Evolutionary conservation across 2,329 filamentous ascomycete species (phyloP).

Genomic region (Penicillium sp.): DNA sequence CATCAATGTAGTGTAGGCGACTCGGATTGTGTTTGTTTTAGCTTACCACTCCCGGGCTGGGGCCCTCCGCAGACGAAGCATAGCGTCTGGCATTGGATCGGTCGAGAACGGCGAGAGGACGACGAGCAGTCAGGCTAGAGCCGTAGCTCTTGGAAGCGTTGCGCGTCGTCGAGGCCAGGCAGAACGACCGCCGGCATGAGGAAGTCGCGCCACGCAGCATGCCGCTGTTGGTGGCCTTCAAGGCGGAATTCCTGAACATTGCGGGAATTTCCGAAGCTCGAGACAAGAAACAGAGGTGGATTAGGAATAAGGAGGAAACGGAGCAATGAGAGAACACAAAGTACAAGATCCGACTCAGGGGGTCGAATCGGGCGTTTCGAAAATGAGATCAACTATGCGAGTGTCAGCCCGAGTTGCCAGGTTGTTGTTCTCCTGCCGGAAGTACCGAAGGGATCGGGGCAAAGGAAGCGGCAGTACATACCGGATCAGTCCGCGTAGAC

Average conservation of each 20-base stretch:
- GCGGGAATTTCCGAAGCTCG: constrained; percentile 26
- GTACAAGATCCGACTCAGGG: constrained; percentile 1
- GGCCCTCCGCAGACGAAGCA: constrained; percentile 55
- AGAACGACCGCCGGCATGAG: constrained; percentile 32
- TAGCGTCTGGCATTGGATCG: constrained; percentile 47
- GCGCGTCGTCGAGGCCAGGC: constrained; percentile 30
- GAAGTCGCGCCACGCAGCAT: constrained; percentile 34
- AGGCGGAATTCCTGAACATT: constrained; percentile 38
- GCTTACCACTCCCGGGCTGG: constrained; percentile 56
- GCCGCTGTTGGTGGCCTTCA: constrained; percentile 37
- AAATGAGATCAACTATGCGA: constrained; percentile 2
- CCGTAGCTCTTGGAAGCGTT: constrained; percentile 31
- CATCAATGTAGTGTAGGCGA: constrained; percentile 7
- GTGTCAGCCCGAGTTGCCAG: constrained; percentile 15
- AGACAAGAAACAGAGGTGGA: constrained; percentile 10
- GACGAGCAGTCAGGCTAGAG: constrained; percentile 35
- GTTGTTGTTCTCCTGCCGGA: constrained; percentile 17
- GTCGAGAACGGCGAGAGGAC: constrained; percentile 41
- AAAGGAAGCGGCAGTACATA: constrained; percentile 25
- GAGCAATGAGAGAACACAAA: constrained; percentile 4
- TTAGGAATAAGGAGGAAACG: constrained; percentile 1
- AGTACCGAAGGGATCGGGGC: constrained; percentile 20
- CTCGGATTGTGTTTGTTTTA: constrained; percentile 11
- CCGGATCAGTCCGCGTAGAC: constrained; percentile 15
- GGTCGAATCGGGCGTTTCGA: constrained; percentile 5